Base-by-base conservation (phyloP, 2,329 filamentous ascomycete genomes). In the Falciphora oryzae region DNA sequence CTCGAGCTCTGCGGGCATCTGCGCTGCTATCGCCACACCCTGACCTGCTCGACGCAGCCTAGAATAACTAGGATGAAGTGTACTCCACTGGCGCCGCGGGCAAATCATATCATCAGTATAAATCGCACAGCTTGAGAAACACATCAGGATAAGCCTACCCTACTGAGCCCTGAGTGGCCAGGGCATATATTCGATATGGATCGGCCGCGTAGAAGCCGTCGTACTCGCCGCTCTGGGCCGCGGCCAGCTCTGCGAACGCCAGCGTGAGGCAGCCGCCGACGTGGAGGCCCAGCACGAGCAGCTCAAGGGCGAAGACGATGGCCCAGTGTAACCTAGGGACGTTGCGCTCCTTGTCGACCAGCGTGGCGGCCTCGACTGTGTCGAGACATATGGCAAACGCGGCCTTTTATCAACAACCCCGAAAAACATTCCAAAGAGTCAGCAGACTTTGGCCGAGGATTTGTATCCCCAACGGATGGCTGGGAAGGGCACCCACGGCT, bases 241-340 rank as follows among this genome's bases (percentile, higher is more conserved):
- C 44, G 22, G 44, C 44, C 6, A 63, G 62, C 31, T 63, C 62
- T 29, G 31, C 62, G 16, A 63, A 31, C 22, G 56, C 56, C 13
- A 63, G 62, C 29, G 56, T 58, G 22, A 63, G 29, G 62, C 62
- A 63, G 53, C 53, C 62, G 62, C 44, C 44, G 22, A 63, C 35
- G 56, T 57, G 35, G 11, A 63, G 56, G 56, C 62, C 62, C 14
- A 63, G 62, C 13, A 59, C 53, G 22, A 59, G 25, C 22, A 63
- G 53, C 56, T 63, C 62, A 14, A 59, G 53, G 10, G 32, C 32
- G 62, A 35, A 32, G 31, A 63, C 56, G 56, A 28, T 31, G 32
- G 53, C 62, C 62, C 62, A 63, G 32, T 58, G 62, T 56, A 63
- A 13, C 31, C 62, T 56, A 31, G 62, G 62, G 2, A 63, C 56